A percentile compares a stretch with the other conserved stretches of the same genome.
These are phyloP conservation scores for Priceomyces fermenticarens DNA, from an alignment of 805 yeast genomes.

Conservation along the genomic window DNA sequence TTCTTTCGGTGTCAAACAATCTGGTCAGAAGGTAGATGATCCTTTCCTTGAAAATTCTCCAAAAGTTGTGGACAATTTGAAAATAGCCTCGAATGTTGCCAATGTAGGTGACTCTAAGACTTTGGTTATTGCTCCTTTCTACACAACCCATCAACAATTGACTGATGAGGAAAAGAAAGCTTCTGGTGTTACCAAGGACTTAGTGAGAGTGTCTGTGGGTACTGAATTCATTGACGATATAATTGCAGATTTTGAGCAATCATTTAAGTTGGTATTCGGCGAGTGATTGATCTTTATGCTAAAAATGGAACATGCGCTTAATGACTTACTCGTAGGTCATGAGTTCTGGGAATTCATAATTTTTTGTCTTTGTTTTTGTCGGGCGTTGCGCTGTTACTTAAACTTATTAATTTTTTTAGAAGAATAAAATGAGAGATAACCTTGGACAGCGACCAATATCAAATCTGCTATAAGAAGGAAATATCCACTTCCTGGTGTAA, in stretches of 20 bases:
- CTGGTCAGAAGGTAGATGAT: slow-evolving; percentile 44
- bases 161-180: slow-evolving; percentile 73
- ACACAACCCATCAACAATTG: slow-evolving; percentile 93
- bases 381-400: too few species aligned
- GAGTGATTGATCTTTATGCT: neutral
- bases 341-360: too few species aligned
- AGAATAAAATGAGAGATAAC: too few species aligned
- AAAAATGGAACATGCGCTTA: too few species aligned
- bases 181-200: slow-evolving; percentile 85
- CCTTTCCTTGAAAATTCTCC: slow-evolving; percentile 79
- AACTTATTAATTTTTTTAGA: too few species aligned
- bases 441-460: neutral
- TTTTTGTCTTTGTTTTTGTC: too few species aligned
- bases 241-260: slow-evolving; percentile 82
- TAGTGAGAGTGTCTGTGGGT: slow-evolving; percentile 87
- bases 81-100: slow-evolving; percentile 88
- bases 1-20: slow-evolving; percentile 82
- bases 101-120: slow-evolving; percentile 97
- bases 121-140: slow-evolving; percentile 92
- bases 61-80: slow-evolving; percentile 75
- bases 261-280: slow-evolving; percentile 63
- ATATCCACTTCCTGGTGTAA: slow-evolving; percentile 11
- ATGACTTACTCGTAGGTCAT: too few species aligned
- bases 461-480: neutral
- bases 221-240: slow-evolving; percentile 90